Evolutionary conservation across 108 stramenopile species (phyloP), one percentile per base, ranked within the genome.

Genomic region (Skeletonema marinoi): DNA sequence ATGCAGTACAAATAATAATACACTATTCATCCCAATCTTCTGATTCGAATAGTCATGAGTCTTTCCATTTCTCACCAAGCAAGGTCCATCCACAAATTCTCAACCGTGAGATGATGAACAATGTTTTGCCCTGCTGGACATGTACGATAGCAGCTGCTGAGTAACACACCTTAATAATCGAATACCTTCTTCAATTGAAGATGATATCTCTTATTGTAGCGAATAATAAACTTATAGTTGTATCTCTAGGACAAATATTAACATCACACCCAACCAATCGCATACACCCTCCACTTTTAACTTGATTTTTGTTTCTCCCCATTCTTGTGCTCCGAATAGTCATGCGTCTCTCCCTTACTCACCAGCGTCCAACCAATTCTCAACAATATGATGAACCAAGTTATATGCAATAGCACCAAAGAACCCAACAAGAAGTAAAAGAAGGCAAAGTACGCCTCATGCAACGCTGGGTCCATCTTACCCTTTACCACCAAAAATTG

Each of bases 301-400:
- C 54, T 56, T 56, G 21, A 54, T 21, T 60, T 68, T 16, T 79
- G 70, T 14, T 77, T 66, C 84, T 96, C 95, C 16, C 95, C 95
- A 32, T 74, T 69, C 66, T 96, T 96, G 66, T 96, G 93, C 73
- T 94, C 95, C 11, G 89, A 81, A 48, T 90, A 83, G 80, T 96
- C 95, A 69, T 94, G 93, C 2, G 86, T 77, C 83, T 96, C 93
- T 33, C 87, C 88, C 66, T 93, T 93, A 60, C 50, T 70, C 36
- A 91, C 76, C 63, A 96, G 77, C 29, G 88, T 83, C 69, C 78
- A 90, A 32, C 92, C 93, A 82, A 96, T 96, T 74, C 83, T 86
- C 12, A 92, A 65, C 77, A 96, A 86, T 71, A 93, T 88, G 60
- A 74, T 68, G 70, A 94, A 93, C 95, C 95, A 96, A 7, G 81